Percentiles rank a stretch among this genome's conserved stretches.
Evolutionary conservation across 192 early-diverging fungal genomes (phyloP).

Genomic region (Gryganskiella cystojenkinii): DNA sequence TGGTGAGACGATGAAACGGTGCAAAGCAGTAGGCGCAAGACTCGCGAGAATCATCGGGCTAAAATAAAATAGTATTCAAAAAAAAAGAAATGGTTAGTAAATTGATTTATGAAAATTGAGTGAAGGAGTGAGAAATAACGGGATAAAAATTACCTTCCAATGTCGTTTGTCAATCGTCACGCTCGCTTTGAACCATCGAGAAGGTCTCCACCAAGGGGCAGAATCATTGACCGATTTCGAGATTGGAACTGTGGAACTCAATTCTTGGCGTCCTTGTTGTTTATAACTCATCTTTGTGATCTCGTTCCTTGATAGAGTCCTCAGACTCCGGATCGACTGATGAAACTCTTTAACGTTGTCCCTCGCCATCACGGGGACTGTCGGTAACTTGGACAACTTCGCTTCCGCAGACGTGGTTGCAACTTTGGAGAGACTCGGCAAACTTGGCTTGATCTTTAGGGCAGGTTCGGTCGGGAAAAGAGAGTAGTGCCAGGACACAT

Average conservation of each 20-base stretch:
- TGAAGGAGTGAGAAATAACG: background rate
- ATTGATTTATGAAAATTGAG: background rate
- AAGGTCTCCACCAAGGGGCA: conserved; percentile 37
- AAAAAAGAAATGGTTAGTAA: background rate
- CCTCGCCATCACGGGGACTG: conserved; percentile 32
- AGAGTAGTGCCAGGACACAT: conserved; percentile 49
- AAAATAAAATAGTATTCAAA: background rate
- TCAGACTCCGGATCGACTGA: conserved; percentile 43
- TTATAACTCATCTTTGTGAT: conserved; percentile 53
- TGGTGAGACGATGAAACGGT: conserved; percentile 41
- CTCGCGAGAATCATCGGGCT: conserved; percentile 46
- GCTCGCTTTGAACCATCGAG: conserved; percentile 29
- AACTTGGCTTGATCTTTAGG: conserved; percentile 37
- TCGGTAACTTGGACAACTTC: conserved; percentile 18
- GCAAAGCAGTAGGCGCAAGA: conserved; percentile 44
- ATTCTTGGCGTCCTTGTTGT: conserved; percentile 43
- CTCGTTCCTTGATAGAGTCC: conserved; percentile 38
- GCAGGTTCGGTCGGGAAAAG: conserved; percentile 43
- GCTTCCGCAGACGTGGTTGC: conserved; percentile 33
- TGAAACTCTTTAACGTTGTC: conserved; percentile 37
- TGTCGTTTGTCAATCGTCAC: conserved; percentile 42
- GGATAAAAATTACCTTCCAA: conserved; percentile 27
- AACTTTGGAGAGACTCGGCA: conserved; percentile 40
- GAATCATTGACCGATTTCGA: conserved; percentile 32
- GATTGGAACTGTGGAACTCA: conserved; percentile 34